These are phyloP conservation scores for Sarocladiaceae sp. DNA, from an alignment of 2,329 filamentous ascomycete genomes.

Conservation along the genomic window DNA sequence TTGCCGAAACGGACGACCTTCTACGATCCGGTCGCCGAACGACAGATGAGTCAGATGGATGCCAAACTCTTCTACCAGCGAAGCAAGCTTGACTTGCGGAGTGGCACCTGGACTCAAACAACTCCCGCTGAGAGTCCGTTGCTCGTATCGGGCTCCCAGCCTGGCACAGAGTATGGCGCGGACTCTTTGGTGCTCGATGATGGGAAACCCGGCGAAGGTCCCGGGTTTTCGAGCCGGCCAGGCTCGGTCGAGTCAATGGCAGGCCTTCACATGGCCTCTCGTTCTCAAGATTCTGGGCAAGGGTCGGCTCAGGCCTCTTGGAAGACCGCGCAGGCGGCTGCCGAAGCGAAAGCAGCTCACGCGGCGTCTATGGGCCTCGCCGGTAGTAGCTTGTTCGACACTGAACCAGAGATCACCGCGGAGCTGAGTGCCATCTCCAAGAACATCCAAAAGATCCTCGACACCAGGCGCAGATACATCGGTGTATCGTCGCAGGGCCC, in stretches of 20 bases:
- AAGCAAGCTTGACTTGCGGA: slow-evolving; percentile 53
- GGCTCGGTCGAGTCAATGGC: slow-evolving; percentile 8
- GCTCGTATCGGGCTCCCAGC: slow-evolving; percentile 30
- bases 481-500: slow-evolving; percentile 76
- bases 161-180: slow-evolving; percentile 30
- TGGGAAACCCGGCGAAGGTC: slow-evolving; percentile 34
- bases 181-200: slow-evolving; percentile 29
- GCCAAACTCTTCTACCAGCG: slow-evolving; percentile 95
- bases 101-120: slow-evolving; percentile 33
- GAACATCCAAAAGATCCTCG: slow-evolving; percentile 85
- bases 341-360: slow-evolving; percentile 39
- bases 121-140: slow-evolving; percentile 45
- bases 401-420: slow-evolving; percentile 73
- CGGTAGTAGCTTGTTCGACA: slow-evolving; percentile 64
- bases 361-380: slow-evolving; percentile 52
- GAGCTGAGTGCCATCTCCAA: slow-evolving; percentile 84
- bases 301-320: background rate
- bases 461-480: slow-evolving; percentile 86
- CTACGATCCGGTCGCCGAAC: slow-evolving; percentile 91
- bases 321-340: slow-evolving; percentile 4
- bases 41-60: slow-evolving; percentile 89
- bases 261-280: slow-evolving; percentile 8
- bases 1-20: slow-evolving; percentile 72
- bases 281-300: background rate
- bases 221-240: background rate